Percentiles rank a stretch among this genome's conserved stretches.
These are phyloP conservation scores for Chrysanthemum lavandulifolium DNA, from an alignment of 129 eudicot species.

Conservation along the genomic window DNA sequence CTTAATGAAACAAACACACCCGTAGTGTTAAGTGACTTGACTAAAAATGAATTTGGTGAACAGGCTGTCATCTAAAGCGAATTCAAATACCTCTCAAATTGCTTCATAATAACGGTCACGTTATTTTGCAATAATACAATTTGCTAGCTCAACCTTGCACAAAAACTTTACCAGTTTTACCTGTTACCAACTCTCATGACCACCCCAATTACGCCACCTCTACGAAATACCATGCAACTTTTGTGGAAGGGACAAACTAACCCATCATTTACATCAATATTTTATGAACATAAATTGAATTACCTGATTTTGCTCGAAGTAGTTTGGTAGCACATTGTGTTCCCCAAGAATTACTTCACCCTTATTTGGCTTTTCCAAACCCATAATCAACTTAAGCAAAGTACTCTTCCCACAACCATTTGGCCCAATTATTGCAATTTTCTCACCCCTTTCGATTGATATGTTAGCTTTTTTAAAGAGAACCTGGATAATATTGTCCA, in stretches of 20 bases:
- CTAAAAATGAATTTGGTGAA: too few species aligned
- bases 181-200: too few species aligned
- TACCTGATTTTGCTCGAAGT: constrained; percentile 99
- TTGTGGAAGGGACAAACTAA: not conserved
- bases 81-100: too few species aligned
- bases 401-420: constrained; percentile 99
- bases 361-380: constrained; percentile 51
- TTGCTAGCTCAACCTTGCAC: too few species aligned
- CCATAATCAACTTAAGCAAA: constrained; percentile 79
- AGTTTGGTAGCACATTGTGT: constrained; percentile 90
- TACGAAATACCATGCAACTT: not conserved
- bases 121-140: too few species aligned
- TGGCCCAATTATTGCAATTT: constrained; percentile 91
- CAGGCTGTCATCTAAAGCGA: too few species aligned
- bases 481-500: constrained; percentile 46
- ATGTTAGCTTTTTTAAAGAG: constrained; percentile 63
- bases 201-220: not conserved
- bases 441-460: constrained; percentile 83
- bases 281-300: not conserved
- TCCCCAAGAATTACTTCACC: constrained; percentile 92
- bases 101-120: too few species aligned
- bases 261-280: not conserved
- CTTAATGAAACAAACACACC: too few species aligned
- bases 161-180: too few species aligned
- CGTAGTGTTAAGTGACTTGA: too few species aligned